Evolutionary conservation across 75 land plant genomes (phyloP).

Genomic region (Chamaecyparis obtusa): DNA sequence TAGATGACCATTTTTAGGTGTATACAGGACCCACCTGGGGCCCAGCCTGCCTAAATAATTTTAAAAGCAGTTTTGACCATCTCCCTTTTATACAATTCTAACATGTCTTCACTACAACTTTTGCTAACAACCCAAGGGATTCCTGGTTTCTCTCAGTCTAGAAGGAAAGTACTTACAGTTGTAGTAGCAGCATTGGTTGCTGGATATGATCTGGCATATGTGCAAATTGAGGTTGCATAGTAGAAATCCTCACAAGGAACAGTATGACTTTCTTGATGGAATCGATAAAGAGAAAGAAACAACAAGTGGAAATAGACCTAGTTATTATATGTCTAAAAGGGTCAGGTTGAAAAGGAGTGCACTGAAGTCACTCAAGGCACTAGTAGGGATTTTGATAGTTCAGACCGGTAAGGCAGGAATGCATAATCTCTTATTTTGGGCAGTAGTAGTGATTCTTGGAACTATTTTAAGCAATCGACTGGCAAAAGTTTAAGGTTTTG

Average conservation of each 20-base stretch:
- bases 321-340: constrained; percentile 14
- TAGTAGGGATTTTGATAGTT: constrained; percentile 70
- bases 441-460: too few relatives aligned
- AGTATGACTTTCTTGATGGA: constrained; percentile 18
- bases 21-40: too few relatives aligned
- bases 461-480: too few relatives aligned
- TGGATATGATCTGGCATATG: constrained; percentile 82
- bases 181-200: constrained; percentile 73
- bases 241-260: constrained; percentile 16
- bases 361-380: constrained; percentile 68
- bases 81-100: too few relatives aligned
- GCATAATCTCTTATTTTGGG: constrained; percentile 57
- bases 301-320: constrained; percentile 14
- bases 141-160: too few relatives aligned
- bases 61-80: too few relatives aligned
- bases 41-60: too few relatives aligned
- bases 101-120: too few relatives aligned
- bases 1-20: too few relatives aligned
- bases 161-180: constrained; percentile 67
- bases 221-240: constrained; percentile 36
- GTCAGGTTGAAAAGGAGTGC: constrained; percentile 41
- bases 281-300: constrained; percentile 21
- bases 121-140: too few relatives aligned
- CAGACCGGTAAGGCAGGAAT: constrained; percentile 69
- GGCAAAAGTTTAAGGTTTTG: constrained; percentile 79